Evolutionary conservation across 257 asterid genomes (phyloP).

Genomic region (Plectranthus barbatus): DNA sequence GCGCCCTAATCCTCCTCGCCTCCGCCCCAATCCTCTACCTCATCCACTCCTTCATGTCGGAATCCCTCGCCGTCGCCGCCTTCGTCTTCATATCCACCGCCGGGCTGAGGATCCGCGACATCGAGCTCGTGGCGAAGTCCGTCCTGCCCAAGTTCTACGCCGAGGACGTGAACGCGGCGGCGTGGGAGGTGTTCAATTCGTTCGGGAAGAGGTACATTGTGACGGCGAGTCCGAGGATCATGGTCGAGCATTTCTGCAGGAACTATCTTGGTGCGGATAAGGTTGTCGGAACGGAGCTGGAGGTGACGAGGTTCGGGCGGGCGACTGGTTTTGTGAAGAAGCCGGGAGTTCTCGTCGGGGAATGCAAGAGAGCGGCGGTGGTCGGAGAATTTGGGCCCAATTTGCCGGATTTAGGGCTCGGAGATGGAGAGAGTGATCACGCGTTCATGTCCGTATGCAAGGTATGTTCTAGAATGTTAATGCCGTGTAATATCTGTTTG

Average conservation of each 20-base stretch:
- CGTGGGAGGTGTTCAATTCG: conserved; percentile 67
- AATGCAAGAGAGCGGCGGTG: conserved; percentile 34
- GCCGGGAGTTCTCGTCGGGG: conserved; percentile 66
- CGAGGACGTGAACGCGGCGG: conserved; percentile 55
- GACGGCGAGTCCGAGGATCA: conserved; percentile 69
- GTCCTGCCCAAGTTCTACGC: conserved; percentile 72
- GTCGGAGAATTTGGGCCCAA: conserved; percentile 43
- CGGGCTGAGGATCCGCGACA: conserved; percentile 52
- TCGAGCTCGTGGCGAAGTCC: conserved; percentile 68
- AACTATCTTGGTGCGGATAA: conserved; percentile 63
- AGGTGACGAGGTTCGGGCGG: conserved; percentile 50
- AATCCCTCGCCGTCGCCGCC: conserved; percentile 39
- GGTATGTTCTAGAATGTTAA: conserved; percentile 24
- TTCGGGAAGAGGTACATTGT: conserved; percentile 65
- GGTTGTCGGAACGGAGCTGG: conserved; percentile 70
- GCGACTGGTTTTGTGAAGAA: conserved; percentile 62
- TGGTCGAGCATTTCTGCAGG: conserved; percentile 70
- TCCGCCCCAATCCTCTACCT: conserved; percentile 46
- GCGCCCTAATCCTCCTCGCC: conserved; percentile 47
- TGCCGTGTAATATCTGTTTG: too few relatives aligned
- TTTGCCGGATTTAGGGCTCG: conserved; percentile 66
- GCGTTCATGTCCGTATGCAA: conserved; percentile 77
- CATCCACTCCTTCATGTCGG: conserved; percentile 38
- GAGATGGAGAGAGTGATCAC: conserved; percentile 54
- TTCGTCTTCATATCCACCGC: conserved; percentile 47